A percentile compares a stretch with the other conserved stretches of the same genome.
Evolutionary conservation across 108 stramenopile species (phyloP).

Genomic region (Skeletonema tropicum): DNA sequence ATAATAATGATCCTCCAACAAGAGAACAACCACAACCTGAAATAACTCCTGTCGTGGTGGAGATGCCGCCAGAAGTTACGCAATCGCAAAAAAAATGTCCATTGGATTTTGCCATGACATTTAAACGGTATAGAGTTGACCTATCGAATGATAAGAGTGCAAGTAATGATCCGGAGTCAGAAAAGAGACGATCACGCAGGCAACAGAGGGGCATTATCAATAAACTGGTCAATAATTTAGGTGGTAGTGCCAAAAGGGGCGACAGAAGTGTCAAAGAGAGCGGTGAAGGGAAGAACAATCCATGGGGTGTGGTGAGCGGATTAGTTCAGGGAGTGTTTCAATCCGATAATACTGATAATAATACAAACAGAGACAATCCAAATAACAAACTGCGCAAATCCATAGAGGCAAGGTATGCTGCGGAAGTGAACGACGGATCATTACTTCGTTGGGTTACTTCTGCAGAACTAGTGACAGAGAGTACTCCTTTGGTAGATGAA

Average conservation of each 20-base stretch:
- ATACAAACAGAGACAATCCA: not conserved
- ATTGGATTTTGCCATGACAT: constrained; percentile 51
- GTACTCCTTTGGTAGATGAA: constrained; percentile 19
- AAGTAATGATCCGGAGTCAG: constrained; percentile 13
- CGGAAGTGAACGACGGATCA: constrained; percentile 1
- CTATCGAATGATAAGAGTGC: constrained; percentile 9
- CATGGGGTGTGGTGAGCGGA: constrained; percentile 29
- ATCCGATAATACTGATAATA: not conserved
- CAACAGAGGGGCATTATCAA: constrained; percentile 12
- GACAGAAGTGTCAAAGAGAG: constrained; percentile 7
- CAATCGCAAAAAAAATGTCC: constrained; percentile 18
- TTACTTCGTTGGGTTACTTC: constrained; percentile 13
- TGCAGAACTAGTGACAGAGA: not conserved
- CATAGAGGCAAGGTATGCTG: constrained; percentile 9
- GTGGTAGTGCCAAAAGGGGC: not conserved
- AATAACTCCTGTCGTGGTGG: not conserved
- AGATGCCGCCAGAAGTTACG: not conserved
- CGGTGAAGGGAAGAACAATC: constrained; percentile 18
- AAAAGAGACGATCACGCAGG: constrained; percentile 19
- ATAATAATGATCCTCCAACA: not conserved
- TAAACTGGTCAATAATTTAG: constrained; percentile 17
- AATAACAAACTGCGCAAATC: constrained; percentile 7
- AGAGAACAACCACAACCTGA: not conserved
- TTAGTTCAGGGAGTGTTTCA: constrained; percentile 1
- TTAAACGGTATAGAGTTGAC: constrained; percentile 65